These are phyloP conservation scores for Galerina sulciceps DNA, from an alignment of 768 basidiomycete species.

Conservation along the genomic window DNA sequence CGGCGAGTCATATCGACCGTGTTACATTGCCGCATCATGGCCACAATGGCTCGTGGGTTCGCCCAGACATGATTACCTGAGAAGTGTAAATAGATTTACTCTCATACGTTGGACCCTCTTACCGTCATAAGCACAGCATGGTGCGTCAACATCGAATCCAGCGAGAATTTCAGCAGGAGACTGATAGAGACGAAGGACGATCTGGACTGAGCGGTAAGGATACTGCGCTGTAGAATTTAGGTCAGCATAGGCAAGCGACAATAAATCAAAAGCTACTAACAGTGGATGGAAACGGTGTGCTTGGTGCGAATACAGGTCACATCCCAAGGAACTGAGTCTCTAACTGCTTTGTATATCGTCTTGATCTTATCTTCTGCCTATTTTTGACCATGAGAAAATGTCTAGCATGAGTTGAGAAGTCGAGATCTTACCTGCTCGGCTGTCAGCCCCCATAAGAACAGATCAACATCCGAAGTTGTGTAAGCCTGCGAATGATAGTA, in stretches of 20 bases:
- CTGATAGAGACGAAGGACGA: constrained; percentile 65
- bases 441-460: constrained; percentile 65
- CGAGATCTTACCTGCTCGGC: constrained; percentile 45
- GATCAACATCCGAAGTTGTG: constrained; percentile 64
- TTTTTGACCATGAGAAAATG: not conserved
- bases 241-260: not conserved
- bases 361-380: constrained; percentile 62
- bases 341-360: constrained; percentile 62
- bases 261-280: constrained; percentile 31
- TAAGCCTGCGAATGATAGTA: constrained; percentile 57
- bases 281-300: constrained; percentile 68
- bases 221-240: constrained; percentile 50
- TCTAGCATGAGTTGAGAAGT: not conserved
- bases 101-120: not conserved
- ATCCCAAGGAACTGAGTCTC: constrained; percentile 70
- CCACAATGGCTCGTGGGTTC: constrained; percentile 60
- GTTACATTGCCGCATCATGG: constrained; percentile 69
- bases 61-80: constrained; percentile 54
- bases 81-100: not conserved
- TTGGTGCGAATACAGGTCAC: constrained; percentile 68
- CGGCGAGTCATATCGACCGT: constrained; percentile 65
- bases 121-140: constrained; percentile 55
- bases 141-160: constrained; percentile 69
- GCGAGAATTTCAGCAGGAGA: constrained; percentile 69
- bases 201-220: constrained; percentile 68